Evolutionary conservation across 1,284 basidiomycete genomes (phyloP).

Genomic region (Rhizopogon hawkerae): DNA sequence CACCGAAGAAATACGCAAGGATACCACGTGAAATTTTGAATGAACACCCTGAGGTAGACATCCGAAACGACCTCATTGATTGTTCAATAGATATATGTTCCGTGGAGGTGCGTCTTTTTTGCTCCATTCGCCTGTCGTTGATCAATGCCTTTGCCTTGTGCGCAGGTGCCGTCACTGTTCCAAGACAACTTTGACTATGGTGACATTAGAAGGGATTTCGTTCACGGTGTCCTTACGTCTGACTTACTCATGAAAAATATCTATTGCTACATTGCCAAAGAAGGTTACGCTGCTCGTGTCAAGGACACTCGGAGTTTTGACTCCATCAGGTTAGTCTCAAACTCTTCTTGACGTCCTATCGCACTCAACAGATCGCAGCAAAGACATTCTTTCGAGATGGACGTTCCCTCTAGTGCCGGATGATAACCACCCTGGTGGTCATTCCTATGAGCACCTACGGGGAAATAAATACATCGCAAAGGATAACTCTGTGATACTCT

Average conservation of each 20-base stretch:
- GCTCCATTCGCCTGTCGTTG: background rate
- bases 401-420: constrained; percentile 94
- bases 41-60: constrained; percentile 67
- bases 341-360: background rate
- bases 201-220: constrained; percentile 86
- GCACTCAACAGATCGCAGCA: constrained; percentile 38
- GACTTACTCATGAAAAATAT: constrained; percentile 96
- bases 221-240: constrained; percentile 93
- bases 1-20: constrained; percentile 45
- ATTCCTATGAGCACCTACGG: constrained; percentile 73
- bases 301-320: constrained; percentile 88
- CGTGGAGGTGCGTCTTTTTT: constrained; percentile 52
- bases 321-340: constrained; percentile 56
- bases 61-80: constrained; percentile 82
- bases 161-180: constrained; percentile 87
- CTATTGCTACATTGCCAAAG: constrained; percentile 77
- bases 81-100: constrained; percentile 89
- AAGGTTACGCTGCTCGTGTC: constrained; percentile 83
- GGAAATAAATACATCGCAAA: constrained; percentile 84
- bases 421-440: constrained; percentile 78
- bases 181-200: constrained; percentile 99
- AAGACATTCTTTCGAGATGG: constrained; percentile 88
- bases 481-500: constrained; percentile 63
- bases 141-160: constrained; percentile 1
- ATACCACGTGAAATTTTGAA: constrained; percentile 66